phyloP scores from a whole-genome alignment of 306 rosid species.

The Prunus kanzakura region DNA sequence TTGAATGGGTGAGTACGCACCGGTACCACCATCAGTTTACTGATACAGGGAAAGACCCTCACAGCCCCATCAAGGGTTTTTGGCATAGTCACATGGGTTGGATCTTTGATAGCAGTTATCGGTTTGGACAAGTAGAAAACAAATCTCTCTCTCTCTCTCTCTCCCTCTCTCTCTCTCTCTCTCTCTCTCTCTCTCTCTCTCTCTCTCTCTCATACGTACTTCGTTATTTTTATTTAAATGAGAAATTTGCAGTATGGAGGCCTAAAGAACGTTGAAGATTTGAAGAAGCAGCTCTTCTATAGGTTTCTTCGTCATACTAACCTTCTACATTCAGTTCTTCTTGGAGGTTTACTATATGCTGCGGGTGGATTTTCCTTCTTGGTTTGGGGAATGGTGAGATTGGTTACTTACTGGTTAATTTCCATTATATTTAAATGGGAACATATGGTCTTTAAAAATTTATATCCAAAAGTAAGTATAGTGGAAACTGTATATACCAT shows the following conservation, averaged over 20 bases:
- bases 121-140: constrained; percentile 45
- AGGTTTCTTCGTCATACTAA: constrained; percentile 54
- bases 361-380: constrained; percentile 74
- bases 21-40: constrained; percentile 80
- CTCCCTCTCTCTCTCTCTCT: too few relatives aligned
- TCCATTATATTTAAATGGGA: neutral
- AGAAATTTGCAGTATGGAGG: constrained; percentile 60
- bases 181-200: neutral
- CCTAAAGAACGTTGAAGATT: constrained; percentile 60
- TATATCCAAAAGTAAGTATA: neutral
- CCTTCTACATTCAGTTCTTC: constrained; percentile 63
- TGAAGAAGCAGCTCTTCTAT: constrained; percentile 66
- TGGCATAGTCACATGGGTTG: constrained; percentile 86
- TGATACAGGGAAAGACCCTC: constrained; percentile 78
- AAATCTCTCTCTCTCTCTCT: neutral
- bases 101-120: constrained; percentile 57
- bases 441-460: neutral
- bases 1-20: constrained; percentile 90
- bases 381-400: constrained; percentile 82
- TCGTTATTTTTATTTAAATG: neutral
- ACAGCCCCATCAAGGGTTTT: constrained; percentile 79
- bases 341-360: constrained; percentile 58
- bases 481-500: too few relatives aligned
- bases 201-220: too few relatives aligned
- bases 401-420: neutral